Conservation (phyloP, 75 land plant species). For the Cupressus sempervirens region DNA sequence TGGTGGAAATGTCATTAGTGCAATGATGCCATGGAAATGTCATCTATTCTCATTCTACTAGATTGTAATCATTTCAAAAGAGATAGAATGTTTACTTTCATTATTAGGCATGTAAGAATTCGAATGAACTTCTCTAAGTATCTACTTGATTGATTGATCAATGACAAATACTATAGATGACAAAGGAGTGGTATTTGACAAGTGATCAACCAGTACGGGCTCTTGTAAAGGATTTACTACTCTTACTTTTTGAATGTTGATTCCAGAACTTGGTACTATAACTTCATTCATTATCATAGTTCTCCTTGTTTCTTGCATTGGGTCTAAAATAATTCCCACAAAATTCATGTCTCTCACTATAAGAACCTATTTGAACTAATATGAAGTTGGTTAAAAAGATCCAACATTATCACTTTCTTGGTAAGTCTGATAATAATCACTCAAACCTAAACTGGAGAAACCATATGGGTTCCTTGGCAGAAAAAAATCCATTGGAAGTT, state of each 20-base stretch:
- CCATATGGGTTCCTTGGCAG: neutral
- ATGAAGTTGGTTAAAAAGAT: conserved; percentile 5
- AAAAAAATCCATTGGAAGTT: neutral
- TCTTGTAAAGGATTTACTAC: neutral
- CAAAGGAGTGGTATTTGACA: neutral
- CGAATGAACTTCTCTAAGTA: neutral
- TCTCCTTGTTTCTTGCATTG: neutral
- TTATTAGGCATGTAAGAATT: neutral
- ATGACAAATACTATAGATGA: neutral
- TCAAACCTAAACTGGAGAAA: conserved; percentile 2
- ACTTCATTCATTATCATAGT: neutral
- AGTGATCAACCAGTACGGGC: neutral
- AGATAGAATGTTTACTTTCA: neutral
- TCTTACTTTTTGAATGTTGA: conserved; percentile 1
- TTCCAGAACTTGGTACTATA: conserved; percentile 6
- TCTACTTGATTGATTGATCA: neutral
- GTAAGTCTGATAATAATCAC: conserved; percentile 3
- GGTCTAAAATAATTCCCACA: neutral
- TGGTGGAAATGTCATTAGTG: too few relatives aligned
- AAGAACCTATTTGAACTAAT: neutral
- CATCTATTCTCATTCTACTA: neutral
- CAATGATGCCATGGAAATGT: too few relatives aligned
- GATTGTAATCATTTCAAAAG: neutral
- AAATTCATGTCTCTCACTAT: neutral
- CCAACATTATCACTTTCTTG: neutral